Percentiles rank a stretch among this genome's conserved stretches.
Conservation (phyloP, 306 rosid species). For the Lathyrus aphaca region DNA sequence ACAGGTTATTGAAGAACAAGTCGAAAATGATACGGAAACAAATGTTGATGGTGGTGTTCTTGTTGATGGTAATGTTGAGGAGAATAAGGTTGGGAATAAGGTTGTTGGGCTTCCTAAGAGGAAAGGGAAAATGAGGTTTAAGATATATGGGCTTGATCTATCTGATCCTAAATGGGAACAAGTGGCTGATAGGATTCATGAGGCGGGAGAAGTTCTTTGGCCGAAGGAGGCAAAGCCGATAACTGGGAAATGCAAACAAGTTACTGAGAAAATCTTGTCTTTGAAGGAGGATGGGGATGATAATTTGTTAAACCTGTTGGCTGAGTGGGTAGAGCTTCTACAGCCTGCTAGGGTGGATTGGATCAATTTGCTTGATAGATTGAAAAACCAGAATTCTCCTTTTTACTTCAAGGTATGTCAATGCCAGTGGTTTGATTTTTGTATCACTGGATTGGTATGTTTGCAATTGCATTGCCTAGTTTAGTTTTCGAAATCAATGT, state of each 20-base stretch:
- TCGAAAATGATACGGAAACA: background rate
- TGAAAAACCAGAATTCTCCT: slow-evolving; percentile 57
- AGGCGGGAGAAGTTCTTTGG: slow-evolving; percentile 64
- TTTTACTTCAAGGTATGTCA: slow-evolving; percentile 70
- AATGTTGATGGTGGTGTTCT: slow-evolving; percentile 30
- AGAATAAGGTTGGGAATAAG: slow-evolving; percentile 30
- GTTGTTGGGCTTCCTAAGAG: slow-evolving; percentile 80
- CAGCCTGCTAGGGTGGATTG: slow-evolving; percentile 81
- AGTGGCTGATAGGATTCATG: slow-evolving; percentile 72
- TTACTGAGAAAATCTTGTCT: slow-evolving; percentile 59
- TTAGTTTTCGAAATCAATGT: background rate
- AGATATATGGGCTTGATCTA: slow-evolving; percentile 83
- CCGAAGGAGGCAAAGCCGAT: slow-evolving; percentile 71
- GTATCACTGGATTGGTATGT: background rate
- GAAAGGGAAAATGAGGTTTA: slow-evolving; percentile 72
- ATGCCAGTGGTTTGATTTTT: slow-evolving; percentile 21
- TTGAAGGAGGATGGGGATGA: slow-evolving; percentile 48
- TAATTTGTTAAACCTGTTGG: slow-evolving; percentile 57
- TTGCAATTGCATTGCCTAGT: background rate
- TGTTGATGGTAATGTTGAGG: slow-evolving; percentile 38
- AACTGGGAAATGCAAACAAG: slow-evolving; percentile 68
- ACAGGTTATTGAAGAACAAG: slow-evolving; percentile 2
- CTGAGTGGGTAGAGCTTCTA: slow-evolving; percentile 78
- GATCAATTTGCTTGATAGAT: slow-evolving; percentile 64
- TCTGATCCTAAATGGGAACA: slow-evolving; percentile 83